These are phyloP conservation scores for Alternaria brassicae DNA, from an alignment of 2,329 filamentous ascomycete genomes.

Conservation along the genomic window DNA sequence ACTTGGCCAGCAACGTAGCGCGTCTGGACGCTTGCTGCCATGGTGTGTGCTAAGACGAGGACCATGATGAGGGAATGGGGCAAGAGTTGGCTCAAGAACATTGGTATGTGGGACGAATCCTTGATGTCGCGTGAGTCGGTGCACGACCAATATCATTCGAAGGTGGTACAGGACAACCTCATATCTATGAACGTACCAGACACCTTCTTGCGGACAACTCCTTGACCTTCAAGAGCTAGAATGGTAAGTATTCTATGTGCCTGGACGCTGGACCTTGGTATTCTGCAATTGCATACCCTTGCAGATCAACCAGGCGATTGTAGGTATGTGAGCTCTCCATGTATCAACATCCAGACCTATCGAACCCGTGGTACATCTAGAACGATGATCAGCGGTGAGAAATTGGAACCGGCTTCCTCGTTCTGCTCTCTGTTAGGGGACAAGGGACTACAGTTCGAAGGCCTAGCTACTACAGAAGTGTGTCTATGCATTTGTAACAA, in stretches of 20 bases:
- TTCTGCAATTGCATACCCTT: not conserved
- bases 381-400: not conserved
- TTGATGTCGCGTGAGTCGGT: not conserved
- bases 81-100: slow-evolving; percentile 12
- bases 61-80: not conserved
- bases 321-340: not conserved
- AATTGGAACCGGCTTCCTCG: not conserved
- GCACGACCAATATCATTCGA: not conserved
- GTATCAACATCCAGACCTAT: not conserved
- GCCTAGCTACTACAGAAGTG: not conserved
- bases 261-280: not conserved
- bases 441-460: not conserved
- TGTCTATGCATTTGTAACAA: not conserved
- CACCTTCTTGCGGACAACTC: not conserved
- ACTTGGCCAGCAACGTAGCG: slow-evolving; percentile 14
- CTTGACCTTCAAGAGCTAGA: not conserved
- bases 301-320: not conserved
- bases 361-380: not conserved
- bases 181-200: not conserved
- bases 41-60: slow-evolving; percentile 11
- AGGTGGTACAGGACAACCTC: not conserved
- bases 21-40: slow-evolving; percentile 18
- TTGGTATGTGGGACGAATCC: not conserved
- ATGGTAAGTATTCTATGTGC: not conserved
- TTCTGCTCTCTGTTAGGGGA: not conserved